phyloP scores from a whole-genome alignment of 495 filamentous ascomycete genomes.

The Penicillium chermesinum region DNA sequence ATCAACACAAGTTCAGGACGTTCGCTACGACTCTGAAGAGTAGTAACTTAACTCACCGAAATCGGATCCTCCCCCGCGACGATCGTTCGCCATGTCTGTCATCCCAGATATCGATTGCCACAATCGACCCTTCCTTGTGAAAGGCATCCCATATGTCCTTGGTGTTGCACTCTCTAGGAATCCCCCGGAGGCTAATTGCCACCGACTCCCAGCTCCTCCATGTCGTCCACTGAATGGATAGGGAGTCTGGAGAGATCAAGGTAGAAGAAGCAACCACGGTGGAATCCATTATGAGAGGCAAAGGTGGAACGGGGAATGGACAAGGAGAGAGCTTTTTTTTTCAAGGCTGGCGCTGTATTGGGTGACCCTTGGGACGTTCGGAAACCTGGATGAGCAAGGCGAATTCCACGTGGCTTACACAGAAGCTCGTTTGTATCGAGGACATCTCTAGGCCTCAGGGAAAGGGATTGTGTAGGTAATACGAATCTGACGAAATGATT shows the following conservation, averaged over 20 bases:
- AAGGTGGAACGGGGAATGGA: too few species aligned
- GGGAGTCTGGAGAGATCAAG: neutral
- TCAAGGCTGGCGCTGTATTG: too few species aligned
- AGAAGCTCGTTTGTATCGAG: too few species aligned
- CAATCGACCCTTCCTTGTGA: conserved; percentile 34
- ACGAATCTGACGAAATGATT: too few species aligned
- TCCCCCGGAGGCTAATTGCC: conserved; percentile 25
- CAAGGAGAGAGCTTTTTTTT: too few species aligned
- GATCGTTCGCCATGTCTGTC: conserved; percentile 24
- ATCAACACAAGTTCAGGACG: conserved; percentile 1
- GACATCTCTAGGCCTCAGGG: too few species aligned
- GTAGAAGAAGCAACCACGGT: neutral
- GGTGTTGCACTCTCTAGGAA: conserved; percentile 33
- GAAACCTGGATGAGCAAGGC: too few species aligned
- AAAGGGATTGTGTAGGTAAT: too few species aligned
- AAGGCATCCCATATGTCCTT: conserved; percentile 36
- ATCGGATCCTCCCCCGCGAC: conserved; percentile 34
- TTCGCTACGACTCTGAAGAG: neutral
- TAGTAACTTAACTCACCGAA: conserved; percentile 29
- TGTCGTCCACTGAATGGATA: neutral
- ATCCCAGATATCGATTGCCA: conserved; percentile 42
- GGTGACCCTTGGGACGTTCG: too few species aligned
- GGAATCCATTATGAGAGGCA: neutral
- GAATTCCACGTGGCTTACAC: too few species aligned
- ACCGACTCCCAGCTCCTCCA: conserved; percentile 41